Percentiles rank a stretch among this genome's conserved stretches.
Evolutionary conservation across 345 rosid genomes (phyloP).

Genomic region (Lepidium didymum): DNA sequence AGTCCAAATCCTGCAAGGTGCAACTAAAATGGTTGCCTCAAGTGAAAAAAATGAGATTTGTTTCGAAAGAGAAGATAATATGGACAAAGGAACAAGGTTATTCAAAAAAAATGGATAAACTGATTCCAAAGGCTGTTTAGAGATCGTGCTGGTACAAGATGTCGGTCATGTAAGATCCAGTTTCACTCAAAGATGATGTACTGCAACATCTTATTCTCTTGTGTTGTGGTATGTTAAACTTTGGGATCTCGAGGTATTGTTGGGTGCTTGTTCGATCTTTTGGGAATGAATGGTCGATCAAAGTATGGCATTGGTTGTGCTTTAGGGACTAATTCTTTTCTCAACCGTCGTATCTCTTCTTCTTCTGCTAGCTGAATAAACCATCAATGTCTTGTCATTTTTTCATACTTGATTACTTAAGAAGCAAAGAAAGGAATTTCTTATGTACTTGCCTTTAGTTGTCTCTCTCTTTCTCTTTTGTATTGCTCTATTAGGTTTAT

Average conservation of each 20-base stretch:
- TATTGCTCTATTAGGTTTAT: constrained; percentile 57
- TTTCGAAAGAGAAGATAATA: not conserved
- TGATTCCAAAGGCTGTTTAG: not conserved
- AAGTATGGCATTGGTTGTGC: constrained; percentile 96
- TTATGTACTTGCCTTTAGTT: constrained; percentile 49
- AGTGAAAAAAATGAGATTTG: not conserved
- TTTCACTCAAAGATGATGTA: constrained; percentile 29
- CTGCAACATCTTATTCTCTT: constrained; percentile 72
- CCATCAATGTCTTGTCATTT: not conserved
- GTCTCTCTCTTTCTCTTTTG: constrained; percentile 78
- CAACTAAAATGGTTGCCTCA: constrained; percentile 11
- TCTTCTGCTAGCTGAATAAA: constrained; percentile 62
- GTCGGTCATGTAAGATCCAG: constrained; percentile 23
- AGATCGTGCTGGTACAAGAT: constrained; percentile 23
- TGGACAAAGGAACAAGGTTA: constrained; percentile 2
- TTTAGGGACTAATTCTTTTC: constrained; percentile 74
- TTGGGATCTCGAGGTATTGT: constrained; percentile 72
- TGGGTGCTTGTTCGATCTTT: constrained; percentile 73
- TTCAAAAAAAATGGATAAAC: not conserved
- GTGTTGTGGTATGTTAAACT: constrained; percentile 59
- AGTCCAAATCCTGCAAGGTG: not conserved
- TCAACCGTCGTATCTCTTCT: constrained; percentile 66
- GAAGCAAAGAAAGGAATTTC: not conserved
- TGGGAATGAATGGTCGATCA: constrained; percentile 91
- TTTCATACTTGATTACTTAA: not conserved